Evolutionary conservation across 2,329 filamentous ascomycete genomes (phyloP).

Genomic region (Pseudonectria foliicola): DNA sequence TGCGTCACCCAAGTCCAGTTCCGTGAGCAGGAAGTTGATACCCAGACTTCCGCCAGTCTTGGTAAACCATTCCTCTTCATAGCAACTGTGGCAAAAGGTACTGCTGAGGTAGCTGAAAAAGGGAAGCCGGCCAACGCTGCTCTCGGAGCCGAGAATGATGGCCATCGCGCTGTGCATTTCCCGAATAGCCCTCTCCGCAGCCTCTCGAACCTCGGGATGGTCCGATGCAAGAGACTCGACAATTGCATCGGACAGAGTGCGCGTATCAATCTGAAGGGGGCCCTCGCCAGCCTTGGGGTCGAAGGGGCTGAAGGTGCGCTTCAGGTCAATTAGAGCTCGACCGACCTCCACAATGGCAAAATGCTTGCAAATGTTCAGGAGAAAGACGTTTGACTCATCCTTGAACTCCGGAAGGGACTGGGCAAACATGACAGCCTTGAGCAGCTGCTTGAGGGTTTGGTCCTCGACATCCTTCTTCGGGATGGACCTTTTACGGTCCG

Average conservation of each 20-base stretch:
- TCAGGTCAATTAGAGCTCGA: conserved; percentile 70
- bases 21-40: conserved; percentile 79
- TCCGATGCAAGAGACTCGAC: conserved; percentile 88
- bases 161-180: conserved; percentile 70
- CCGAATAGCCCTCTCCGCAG: conserved; percentile 70
- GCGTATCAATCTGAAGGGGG: conserved; percentile 76
- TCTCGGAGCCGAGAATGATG: conserved; percentile 70
- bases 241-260: conserved; percentile 80
- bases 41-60: conserved; percentile 90
- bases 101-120: conserved; percentile 81
- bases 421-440: conserved; percentile 85
- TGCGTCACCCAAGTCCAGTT: conserved; percentile 72
- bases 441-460: conserved; percentile 69
- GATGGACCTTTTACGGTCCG: conserved; percentile 75
- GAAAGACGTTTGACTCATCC: conserved; percentile 64
- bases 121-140: conserved; percentile 65
- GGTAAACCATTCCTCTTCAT: conserved; percentile 97
- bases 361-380: conserved; percentile 78
- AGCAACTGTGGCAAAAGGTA: conserved; percentile 88
- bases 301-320: conserved; percentile 71
- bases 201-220: conserved; percentile 68
- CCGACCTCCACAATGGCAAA: conserved; percentile 88
- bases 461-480: conserved; percentile 84
- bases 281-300: conserved; percentile 83
- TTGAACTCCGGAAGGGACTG: conserved; percentile 76